Evolutionary conservation across 148 eudicot genomes (phyloP).

Genomic region (Vaccinium myrtillus): DNA sequence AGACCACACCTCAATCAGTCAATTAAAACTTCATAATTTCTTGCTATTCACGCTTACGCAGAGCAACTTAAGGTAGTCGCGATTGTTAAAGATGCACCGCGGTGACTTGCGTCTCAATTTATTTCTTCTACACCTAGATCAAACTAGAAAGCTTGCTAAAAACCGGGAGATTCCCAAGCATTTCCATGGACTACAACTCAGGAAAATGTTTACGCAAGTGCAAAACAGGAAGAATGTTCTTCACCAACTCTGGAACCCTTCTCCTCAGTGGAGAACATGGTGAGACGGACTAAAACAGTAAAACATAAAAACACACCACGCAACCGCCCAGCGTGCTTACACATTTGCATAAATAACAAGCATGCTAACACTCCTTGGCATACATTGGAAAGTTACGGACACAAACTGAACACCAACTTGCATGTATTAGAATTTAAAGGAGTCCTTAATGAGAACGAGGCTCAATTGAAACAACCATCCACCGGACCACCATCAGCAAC

Average conservation of each 20-base stretch:
- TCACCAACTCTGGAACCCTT: not conserved
- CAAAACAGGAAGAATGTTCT: not conserved
- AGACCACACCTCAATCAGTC: not conserved
- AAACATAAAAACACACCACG: not conserved
- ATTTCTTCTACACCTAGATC: not conserved
- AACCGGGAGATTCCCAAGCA: not conserved
- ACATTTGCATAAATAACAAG: not conserved
- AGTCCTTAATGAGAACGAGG: not conserved
- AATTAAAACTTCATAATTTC: not conserved
- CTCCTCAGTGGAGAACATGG: not conserved
- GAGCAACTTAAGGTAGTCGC: too few species aligned
- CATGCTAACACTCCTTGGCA: not conserved
- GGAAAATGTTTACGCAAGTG: not conserved
- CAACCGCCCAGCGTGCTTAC: too few species aligned
- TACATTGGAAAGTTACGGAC: not conserved
- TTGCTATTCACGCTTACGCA: not conserved
- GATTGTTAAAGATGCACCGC: not conserved
- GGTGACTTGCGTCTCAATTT: not conserved
- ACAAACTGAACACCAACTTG: not conserved
- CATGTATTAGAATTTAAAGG: not conserved
- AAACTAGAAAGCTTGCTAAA: not conserved
- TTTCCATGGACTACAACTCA: not conserved
- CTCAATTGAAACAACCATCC: not conserved
- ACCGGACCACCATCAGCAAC: not conserved
- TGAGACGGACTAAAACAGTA: not conserved